Evolutionary conservation across 768 basidiomycete genomes (phyloP).

Genomic region (Calvatia gigantea): DNA sequence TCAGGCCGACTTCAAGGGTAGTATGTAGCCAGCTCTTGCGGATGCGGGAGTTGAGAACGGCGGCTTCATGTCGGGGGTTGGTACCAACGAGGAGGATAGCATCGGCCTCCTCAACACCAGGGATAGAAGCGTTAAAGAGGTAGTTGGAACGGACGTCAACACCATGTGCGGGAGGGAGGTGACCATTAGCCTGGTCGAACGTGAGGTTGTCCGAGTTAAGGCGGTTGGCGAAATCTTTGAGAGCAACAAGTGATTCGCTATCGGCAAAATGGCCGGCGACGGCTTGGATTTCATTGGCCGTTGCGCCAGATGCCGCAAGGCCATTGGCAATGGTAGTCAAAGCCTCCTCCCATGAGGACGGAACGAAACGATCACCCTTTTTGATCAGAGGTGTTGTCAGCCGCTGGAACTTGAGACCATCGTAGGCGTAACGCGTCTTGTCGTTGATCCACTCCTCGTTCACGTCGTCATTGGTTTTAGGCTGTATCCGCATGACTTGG

Average conservation of each 20-base stretch:
- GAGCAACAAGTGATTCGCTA: slow-evolving; percentile 87
- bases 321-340: slow-evolving; percentile 77
- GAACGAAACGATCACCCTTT: slow-evolving; percentile 88
- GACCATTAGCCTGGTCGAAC: slow-evolving; percentile 71
- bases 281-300: slow-evolving; percentile 91
- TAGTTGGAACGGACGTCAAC: slow-evolving; percentile 95
- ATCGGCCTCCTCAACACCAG: slow-evolving; percentile 88
- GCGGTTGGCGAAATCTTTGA: slow-evolving; percentile 91
- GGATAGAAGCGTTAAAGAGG: slow-evolving; percentile 91
- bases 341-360: slow-evolving; percentile 90
- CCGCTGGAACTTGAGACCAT: slow-evolving; percentile 93
- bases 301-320: slow-evolving; percentile 73
- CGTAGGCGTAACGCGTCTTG: slow-evolving; percentile 96
- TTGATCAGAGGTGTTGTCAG: slow-evolving; percentile 90
- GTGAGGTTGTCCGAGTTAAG: slow-evolving; percentile 93
- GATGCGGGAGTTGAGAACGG: slow-evolving; percentile 95
- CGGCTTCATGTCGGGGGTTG: slow-evolving; percentile 95
- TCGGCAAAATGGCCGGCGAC: slow-evolving; percentile 92
- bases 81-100: slow-evolving; percentile 92
- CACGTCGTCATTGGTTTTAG: slow-evolving; percentile 93
- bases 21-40: slow-evolving; percentile 92
- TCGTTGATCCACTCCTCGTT: slow-evolving; percentile 99
- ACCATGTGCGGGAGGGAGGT: slow-evolving; percentile 67
- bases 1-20: slow-evolving; percentile 79
- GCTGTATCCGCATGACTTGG: slow-evolving; percentile 96